Evolutionary conservation across 768 basidiomycete species (phyloP), one percentile per base, ranked within the genome.

Genomic region (Porpolomopsis calyptriformis): DNA sequence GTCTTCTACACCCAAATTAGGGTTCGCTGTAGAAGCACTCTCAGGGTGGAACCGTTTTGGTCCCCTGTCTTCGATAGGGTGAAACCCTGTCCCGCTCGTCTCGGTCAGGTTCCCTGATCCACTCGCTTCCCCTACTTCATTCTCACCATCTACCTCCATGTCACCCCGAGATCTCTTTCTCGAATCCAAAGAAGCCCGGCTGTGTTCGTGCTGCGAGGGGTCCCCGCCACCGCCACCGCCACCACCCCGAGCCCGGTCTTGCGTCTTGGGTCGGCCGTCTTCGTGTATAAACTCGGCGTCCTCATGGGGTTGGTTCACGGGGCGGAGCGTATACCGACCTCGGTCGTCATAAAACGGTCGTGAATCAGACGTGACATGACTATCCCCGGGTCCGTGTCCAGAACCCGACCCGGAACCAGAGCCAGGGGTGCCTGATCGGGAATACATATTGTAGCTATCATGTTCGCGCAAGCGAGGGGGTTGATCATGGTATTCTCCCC

Each of bases 141-240:
- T 73, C 38, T 64, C 74, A 46, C 79, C 78, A 40, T 74, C 66
- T 34, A n/a, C n/a, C n/a, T 83, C 80, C 77, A 80, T 77, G 45
- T 82, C 80, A 41, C 72, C 72, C 49, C 77, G 69, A 51, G 64
- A 69, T 46, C 80, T 71, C 57, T 80, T 82, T 59, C 76, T 73
- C 33, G 70, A 59, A 39, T 74, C 74, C 56, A 64, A 53, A 57
- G 62, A 52, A 46, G 66, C 61, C 27, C 62, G 68, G 50, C 58
- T 62, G 58, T 66, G 71, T 54, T 69, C 69, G 52, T 66, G 57
- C 50, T 59, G 49, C 49, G 59, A 49, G 43, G 58, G 63, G 53
- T 53, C 53, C 12, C 55, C 60, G 55, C 58, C 60, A 52, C 61
- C 60, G 53, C 64, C 57, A 38, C 58, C 53, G 40, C 62, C 61